phyloP scores from a whole-genome alignment of 495 filamentous ascomycete genomes.

The Aspergillus sparsus region DNA sequence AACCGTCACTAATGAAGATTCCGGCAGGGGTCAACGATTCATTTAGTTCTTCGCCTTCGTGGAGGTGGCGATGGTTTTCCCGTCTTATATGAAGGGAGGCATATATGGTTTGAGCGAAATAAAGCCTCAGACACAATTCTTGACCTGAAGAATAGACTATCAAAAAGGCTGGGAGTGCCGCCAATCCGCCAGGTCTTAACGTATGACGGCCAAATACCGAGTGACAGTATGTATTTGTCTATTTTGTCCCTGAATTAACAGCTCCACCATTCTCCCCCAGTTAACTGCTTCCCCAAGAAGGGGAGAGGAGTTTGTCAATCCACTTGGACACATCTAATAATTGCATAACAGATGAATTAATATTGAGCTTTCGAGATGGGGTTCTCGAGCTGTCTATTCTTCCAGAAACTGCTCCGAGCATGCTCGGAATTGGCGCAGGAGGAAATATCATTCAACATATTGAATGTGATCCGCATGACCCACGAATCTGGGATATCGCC shows the following conservation, averaged over 20 bases:
- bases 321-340: background rate
- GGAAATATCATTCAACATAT: slow-evolving; percentile 5
- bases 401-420: background rate
- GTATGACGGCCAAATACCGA: background rate
- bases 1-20: background rate
- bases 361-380: background rate
- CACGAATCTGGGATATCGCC: background rate
- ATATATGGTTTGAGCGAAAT: background rate
- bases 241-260: background rate
- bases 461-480: background rate
- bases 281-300: too few species aligned
- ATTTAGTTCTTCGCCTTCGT: background rate
- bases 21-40: background rate
- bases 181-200: background rate
- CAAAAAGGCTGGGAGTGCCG: background rate
- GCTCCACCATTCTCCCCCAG: background rate
- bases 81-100: background rate
- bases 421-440: background rate
- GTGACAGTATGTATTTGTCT: background rate
- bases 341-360: background rate
- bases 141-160: slow-evolving; percentile 2
- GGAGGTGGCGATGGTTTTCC: background rate
- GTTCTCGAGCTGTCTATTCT: background rate
- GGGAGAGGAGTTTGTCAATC: too few species aligned
- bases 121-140: background rate